phyloP scores from a whole-genome alignment of 2,329 filamentous ascomycete genomes.

The Sordariomycetes sp. region DNA sequence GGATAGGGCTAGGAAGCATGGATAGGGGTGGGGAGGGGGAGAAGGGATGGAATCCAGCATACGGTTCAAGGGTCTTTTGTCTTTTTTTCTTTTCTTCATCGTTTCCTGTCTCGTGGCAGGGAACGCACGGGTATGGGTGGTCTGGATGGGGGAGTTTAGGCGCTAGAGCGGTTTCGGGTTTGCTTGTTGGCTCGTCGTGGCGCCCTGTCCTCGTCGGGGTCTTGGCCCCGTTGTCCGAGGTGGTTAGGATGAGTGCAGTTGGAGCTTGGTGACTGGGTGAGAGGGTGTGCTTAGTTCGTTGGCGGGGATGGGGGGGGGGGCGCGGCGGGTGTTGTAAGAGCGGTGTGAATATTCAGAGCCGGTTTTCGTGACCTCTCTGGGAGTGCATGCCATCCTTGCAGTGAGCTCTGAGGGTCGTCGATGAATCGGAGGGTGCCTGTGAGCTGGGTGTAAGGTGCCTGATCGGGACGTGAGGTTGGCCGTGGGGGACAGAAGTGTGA shows the following conservation, averaged over 20 bases:
- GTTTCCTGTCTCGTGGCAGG: not conserved
- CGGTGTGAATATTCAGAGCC: not conserved
- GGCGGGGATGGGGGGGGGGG: not conserved
- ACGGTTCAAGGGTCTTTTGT: not conserved
- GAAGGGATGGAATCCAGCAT: not conserved
- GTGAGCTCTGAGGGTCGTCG: too few relatives aligned
- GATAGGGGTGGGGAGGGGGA: not conserved
- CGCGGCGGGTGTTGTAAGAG: not conserved
- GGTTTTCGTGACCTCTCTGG: not conserved
- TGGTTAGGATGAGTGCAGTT: not conserved
- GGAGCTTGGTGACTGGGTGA: not conserved
- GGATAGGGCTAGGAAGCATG: not conserved
- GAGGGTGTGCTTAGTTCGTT: not conserved
- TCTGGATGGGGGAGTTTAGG: not conserved
- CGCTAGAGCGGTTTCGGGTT: not conserved
- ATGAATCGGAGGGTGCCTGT: too few relatives aligned
- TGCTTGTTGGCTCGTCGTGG: not conserved
- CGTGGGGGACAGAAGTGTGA: too few relatives aligned
- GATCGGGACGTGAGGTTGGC: too few relatives aligned
- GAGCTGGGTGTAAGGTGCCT: too few relatives aligned
- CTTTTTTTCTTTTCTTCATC: slow-evolving; percentile 1
- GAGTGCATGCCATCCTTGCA: too few relatives aligned
- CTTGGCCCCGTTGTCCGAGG: not conserved
- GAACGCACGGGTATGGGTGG: not conserved
- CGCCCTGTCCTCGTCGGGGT: not conserved